A percentile compares a stretch with the other conserved stretches of the same genome.
These are phyloP conservation scores for Chytridium lagenaria DNA, from an alignment of 371 early-diverging fungal genomes.

Conservation along the genomic window DNA sequence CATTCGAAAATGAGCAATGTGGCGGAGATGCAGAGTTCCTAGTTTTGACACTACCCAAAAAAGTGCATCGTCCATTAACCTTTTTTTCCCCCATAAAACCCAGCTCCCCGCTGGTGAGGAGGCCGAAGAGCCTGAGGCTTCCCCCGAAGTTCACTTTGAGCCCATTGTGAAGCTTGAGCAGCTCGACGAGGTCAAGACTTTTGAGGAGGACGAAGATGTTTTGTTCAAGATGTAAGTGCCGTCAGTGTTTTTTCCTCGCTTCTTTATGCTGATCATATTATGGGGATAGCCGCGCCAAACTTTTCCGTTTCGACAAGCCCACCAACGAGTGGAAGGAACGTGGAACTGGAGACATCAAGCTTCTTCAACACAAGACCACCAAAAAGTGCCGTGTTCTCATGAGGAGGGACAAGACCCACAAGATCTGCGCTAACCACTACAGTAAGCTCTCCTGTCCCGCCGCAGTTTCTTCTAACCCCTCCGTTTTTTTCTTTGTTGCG, in stretches of 20 bases:
- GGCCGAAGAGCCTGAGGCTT: conserved; percentile 74
- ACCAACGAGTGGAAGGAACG: conserved; percentile 97
- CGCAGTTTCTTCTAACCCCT: background rate
- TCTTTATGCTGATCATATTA: conserved; percentile 12
- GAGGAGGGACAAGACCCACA: conserved; percentile 97
- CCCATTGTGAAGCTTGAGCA: conserved; percentile 90
- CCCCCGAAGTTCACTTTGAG: conserved; percentile 93
- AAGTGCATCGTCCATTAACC: too few species aligned
- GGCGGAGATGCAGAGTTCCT: too few species aligned
- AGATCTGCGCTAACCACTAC: conserved; percentile 98
- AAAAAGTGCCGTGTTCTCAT: conserved; percentile 91
- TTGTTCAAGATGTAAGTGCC: conserved; percentile 90
- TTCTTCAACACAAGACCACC: conserved; percentile 88
- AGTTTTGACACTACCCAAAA: too few species aligned
- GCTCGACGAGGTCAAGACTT: conserved; percentile 90
- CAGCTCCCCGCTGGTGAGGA: too few species aligned
- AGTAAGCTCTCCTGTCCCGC: conserved; percentile 47
- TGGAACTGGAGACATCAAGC: conserved; percentile 95
- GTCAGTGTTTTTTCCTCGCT: conserved; percentile 15
- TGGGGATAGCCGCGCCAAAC: conserved; percentile 87
- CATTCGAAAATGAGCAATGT: too few species aligned
- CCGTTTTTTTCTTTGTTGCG: background rate
- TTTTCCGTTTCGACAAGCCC: conserved; percentile 93
- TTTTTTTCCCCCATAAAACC: too few species aligned
- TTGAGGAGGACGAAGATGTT: conserved; percentile 93